These are phyloP conservation scores for Arthrobotrys sinensis DNA, from an alignment of 2,329 filamentous ascomycete genomes.

Conservation along the genomic window DNA sequence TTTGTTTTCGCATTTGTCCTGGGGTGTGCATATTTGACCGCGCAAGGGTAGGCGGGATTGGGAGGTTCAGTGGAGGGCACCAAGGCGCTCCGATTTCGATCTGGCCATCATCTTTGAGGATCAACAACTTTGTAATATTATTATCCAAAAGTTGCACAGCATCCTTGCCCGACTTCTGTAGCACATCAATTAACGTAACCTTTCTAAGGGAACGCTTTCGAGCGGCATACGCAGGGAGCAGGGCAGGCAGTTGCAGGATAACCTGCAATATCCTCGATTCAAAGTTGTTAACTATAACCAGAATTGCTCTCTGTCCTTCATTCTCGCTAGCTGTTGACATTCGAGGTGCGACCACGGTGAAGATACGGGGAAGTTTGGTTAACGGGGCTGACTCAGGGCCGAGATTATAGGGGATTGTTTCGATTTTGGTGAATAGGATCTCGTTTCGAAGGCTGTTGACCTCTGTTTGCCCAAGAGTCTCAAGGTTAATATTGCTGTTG, in stretches of 20 bases:
- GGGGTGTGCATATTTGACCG: slow-evolving; percentile 64
- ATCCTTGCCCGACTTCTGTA: slow-evolving; percentile 61
- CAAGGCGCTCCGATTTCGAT: slow-evolving; percentile 64
- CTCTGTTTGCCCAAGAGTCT: slow-evolving; percentile 74
- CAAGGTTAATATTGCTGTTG: slow-evolving; percentile 72
- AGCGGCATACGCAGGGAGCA: slow-evolving; percentile 69
- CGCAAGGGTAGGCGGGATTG: slow-evolving; percentile 63
- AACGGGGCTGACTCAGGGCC: slow-evolving; percentile 65
- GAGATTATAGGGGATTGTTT: slow-evolving; percentile 75
- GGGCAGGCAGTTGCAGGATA: slow-evolving; percentile 53
- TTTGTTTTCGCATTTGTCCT: slow-evolving; percentile 63
- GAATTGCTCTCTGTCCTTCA: slow-evolving; percentile 57
- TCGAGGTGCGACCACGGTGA: slow-evolving; percentile 49
- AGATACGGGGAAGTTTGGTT: slow-evolving; percentile 48
- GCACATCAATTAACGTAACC: slow-evolving; percentile 57
- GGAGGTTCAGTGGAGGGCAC: slow-evolving; percentile 61
- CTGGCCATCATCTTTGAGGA: slow-evolving; percentile 63
- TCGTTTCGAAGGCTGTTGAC: slow-evolving; percentile 81
- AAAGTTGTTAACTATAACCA: slow-evolving; percentile 54
- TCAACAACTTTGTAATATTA: slow-evolving; percentile 62
- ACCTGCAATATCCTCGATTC: slow-evolving; percentile 57
- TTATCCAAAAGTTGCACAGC: slow-evolving; percentile 64
- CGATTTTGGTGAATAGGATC: slow-evolving; percentile 79
- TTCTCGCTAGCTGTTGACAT: slow-evolving; percentile 55
- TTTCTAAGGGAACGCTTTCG: slow-evolving; percentile 60